phyloP scores from a whole-genome alignment of 805 yeast genomes.

The Myxozyma udenii region DNA sequence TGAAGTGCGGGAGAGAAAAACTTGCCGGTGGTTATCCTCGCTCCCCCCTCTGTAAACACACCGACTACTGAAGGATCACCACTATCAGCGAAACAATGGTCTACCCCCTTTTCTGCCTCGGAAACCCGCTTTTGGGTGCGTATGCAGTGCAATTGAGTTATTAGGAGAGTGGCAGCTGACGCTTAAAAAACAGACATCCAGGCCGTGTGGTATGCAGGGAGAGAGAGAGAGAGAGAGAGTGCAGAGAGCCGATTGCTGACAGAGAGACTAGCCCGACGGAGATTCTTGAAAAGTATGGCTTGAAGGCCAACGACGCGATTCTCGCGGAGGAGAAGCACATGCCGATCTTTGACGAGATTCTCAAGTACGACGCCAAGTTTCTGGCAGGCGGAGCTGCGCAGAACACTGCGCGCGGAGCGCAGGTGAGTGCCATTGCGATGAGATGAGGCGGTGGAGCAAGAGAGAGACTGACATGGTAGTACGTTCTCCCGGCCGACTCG shows the following conservation, averaged over 20 bases:
- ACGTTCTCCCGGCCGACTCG: conserved; percentile 71
- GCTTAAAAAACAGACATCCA: conserved; percentile 24
- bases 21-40: too few species aligned
- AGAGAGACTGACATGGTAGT: too few species aligned
- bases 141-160: neutral
- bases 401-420: conserved; percentile 98
- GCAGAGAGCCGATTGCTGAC: neutral
- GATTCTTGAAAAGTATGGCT: conserved; percentile 66
- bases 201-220: conserved; percentile 29
- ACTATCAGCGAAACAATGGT: too few species aligned
- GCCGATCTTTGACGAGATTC: conserved; percentile 80
- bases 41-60: too few species aligned
- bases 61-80: too few species aligned
- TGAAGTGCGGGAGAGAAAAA: too few species aligned
- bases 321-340: conserved; percentile 77
- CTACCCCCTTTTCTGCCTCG: conserved; percentile 27
- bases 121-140: conserved; percentile 32
- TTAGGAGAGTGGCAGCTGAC: conserved; percentile 1
- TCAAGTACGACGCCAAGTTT: conserved; percentile 56
- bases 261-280: conserved; percentile 14
- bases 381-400: conserved; percentile 99
- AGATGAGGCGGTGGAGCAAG: too few species aligned
- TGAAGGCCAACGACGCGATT: conserved; percentile 92
- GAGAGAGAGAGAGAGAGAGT: too few species aligned
- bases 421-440: too few species aligned